Conservation (phyloP, 1,284 basidiomycete genomes). For the Cystobasidium pallidum region DNA sequence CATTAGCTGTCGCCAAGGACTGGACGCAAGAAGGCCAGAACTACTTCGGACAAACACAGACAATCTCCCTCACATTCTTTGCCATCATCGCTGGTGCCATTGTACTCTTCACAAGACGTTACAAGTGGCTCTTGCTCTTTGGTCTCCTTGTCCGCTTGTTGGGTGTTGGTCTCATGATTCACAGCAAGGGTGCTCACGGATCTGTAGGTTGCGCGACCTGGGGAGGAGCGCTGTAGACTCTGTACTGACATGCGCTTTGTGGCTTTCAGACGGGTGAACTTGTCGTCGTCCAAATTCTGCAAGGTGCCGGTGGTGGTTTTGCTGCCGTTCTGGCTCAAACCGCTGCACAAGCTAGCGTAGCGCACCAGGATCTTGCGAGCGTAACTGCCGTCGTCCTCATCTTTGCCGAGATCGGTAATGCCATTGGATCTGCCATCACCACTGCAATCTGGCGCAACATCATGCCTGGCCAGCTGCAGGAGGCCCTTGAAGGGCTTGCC, state of each 20-base stretch:
- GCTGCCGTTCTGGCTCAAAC: conserved; percentile 72
- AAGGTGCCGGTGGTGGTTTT: conserved; percentile 78
- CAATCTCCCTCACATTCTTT: conserved; percentile 65
- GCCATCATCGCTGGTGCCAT: conserved; percentile 66
- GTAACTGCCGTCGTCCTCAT: conserved; percentile 79
- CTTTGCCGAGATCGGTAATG: conserved; percentile 75
- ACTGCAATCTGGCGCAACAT: conserved; percentile 65
- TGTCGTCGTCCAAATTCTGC: conserved; percentile 65
- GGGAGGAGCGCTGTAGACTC: background rate
- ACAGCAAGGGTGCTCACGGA: conserved; percentile 51
- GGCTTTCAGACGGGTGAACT: conserved; percentile 55
- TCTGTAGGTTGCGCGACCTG: conserved; percentile 1
- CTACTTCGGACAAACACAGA: conserved; percentile 55
- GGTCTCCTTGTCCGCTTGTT: conserved; percentile 64
- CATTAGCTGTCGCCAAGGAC: conserved; percentile 40
- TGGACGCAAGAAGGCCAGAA: conserved; percentile 48
- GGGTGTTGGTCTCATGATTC: conserved; percentile 63
- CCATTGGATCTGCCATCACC: conserved; percentile 68
- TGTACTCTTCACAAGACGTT: conserved; percentile 65
- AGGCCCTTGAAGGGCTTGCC: conserved; percentile 59
- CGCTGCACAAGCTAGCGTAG: conserved; percentile 75
- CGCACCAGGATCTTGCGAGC: conserved; percentile 69
- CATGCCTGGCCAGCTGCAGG: conserved; percentile 66
- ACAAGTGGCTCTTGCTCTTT: conserved; percentile 67
- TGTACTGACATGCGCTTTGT: background rate